Evolutionary conservation across 345 rosid genomes (phyloP).

Genomic region (Dovyalis caffra): DNA sequence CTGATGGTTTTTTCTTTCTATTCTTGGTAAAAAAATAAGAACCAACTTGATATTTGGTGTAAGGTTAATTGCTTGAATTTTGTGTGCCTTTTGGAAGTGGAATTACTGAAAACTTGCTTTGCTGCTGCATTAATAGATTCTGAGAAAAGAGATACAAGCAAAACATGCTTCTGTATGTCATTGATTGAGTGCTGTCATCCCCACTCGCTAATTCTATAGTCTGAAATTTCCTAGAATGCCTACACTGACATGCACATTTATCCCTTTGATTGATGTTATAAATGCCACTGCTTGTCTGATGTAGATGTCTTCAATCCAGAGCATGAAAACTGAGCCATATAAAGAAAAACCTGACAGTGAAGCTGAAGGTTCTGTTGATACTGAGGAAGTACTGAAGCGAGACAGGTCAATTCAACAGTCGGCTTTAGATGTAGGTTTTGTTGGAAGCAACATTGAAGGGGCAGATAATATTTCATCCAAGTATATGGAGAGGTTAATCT

Average conservation of each 20-base stretch:
- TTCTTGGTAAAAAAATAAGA: background rate
- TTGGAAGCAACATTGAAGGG: conserved; percentile 8
- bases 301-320: conserved; percentile 41
- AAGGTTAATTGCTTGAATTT: background rate
- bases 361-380: conserved; percentile 28
- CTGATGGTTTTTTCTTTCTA: background rate
- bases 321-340: conserved; percentile 28
- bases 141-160: background rate
- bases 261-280: background rate
- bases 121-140: background rate
- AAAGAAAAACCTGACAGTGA: conserved; percentile 19
- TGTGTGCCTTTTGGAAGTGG: background rate
- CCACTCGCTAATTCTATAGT: background rate
- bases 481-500: conserved; percentile 40
- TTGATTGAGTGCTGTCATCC: background rate
- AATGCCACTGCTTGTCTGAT: background rate
- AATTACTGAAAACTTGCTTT: background rate
- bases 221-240: background rate
- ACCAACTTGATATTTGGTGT: background rate
- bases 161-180: background rate
- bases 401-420: conserved; percentile 15
- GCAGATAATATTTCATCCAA: conserved; percentile 28
- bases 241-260: background rate
- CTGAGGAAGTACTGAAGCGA: conserved; percentile 25
- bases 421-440: conserved; percentile 18